Evolutionary conservation across 768 basidiomycete species (phyloP).

Genomic region (Tulasnella calospora): DNA sequence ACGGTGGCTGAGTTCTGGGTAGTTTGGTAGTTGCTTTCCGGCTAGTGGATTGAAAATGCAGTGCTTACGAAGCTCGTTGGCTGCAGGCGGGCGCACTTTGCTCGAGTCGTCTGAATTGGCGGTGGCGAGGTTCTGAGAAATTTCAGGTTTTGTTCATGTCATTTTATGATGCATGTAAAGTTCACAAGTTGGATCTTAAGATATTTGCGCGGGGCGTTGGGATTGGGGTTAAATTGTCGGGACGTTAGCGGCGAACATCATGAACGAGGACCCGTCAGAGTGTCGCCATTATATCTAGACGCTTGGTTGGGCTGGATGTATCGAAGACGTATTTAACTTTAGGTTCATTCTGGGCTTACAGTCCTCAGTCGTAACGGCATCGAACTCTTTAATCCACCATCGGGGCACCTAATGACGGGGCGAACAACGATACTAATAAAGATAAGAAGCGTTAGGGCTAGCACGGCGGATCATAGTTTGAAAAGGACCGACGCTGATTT

Average conservation of each 20-base stretch:
- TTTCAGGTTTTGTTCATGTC: too few relatives aligned
- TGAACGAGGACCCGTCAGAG: not conserved
- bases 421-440: not conserved
- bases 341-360: not conserved
- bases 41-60: too few relatives aligned
- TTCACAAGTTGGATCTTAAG: not conserved
- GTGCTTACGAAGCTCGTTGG: too few relatives aligned
- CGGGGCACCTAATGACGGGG: not conserved
- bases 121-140: too few relatives aligned
- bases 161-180: not conserved
- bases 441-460: not conserved
- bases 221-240: not conserved
- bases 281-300: not conserved
- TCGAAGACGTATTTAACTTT: not conserved
- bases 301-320: not conserved
- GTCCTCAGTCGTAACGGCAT: not conserved
- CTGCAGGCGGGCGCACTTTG: too few relatives aligned
- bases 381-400: not conserved
- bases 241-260: not conserved
- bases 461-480: not conserved
- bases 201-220: not conserved
- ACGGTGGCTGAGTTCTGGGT: too few relatives aligned
- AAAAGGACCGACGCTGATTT: conserved; percentile 14
- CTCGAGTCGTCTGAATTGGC: too few relatives aligned
- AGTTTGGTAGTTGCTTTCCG: too few relatives aligned